These are phyloP conservation scores for Penicillium paradoxum DNA, from an alignment of 495 filamentous ascomycete species.

Conservation along the genomic window DNA sequence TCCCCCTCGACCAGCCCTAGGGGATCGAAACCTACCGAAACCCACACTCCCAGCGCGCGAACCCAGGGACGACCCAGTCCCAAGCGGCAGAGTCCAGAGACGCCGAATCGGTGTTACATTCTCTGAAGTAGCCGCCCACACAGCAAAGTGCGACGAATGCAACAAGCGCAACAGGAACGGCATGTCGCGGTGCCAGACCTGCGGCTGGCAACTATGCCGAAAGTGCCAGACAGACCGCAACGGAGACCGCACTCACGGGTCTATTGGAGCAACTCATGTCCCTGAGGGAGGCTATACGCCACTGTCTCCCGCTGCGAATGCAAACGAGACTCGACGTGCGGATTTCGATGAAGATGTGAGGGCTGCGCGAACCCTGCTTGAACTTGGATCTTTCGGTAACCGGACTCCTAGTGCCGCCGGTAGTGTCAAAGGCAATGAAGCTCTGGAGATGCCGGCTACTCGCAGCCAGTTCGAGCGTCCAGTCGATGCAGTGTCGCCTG, in stretches of 20 bases:
- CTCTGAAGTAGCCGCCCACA: conserved; percentile 35
- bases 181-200: conserved; percentile 42
- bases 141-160: conserved; percentile 50
- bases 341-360: neutral
- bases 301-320: neutral
- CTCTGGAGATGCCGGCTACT: neutral
- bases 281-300: neutral
- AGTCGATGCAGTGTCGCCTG: neutral
- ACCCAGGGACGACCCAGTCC: neutral
- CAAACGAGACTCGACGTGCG: too few species aligned
- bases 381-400: neutral
- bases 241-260: conserved; percentile 23
- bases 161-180: conserved; percentile 37
- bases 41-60: neutral
- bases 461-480: neutral
- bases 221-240: conserved; percentile 23
- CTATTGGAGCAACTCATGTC: conserved; percentile 9
- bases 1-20: neutral
- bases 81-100: neutral
- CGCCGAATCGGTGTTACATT: conserved; percentile 17
- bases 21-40: neutral
- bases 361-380: neutral
- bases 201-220: conserved; percentile 44
- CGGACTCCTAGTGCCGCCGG: neutral
- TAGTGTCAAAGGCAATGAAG: too few species aligned